Evolutionary conservation across 345 rosid genomes (phyloP), one percentile per base, ranked within the genome.

Genomic region (Carallia brachiata): DNA sequence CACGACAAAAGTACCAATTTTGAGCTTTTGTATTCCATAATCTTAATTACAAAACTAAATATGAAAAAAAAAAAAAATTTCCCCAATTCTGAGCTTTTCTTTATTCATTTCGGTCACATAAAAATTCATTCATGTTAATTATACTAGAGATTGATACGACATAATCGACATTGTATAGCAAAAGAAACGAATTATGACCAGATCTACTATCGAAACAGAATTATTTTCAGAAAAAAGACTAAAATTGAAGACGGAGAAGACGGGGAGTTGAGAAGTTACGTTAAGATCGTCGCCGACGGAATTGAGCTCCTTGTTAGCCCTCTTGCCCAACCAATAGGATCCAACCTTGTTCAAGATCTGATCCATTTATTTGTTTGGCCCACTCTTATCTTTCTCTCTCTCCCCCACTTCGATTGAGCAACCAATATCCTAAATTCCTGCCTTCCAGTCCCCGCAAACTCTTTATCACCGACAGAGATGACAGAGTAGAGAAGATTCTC

Each of bases 291-390:
- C 90, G 63, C 97, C 97, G 62, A 95, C 87, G 62, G 99, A 92
- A 77, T 69, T 78, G 71, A 95, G 34, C 85, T 89, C 93, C 86
- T 86, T 95, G 91, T 70, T 85, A 60, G 97, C 96, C 68, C 58
- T 87, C 76, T 79, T 65, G 37, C 93, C 85, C 13, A 92, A 52
- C 99, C 97, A 90, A 74, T 84, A 92, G 9, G 97, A 89, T 4
- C 99, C 98, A 3, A 92, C 90, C 81, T 90, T 95, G 93, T 83
- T 90, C 77, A 95, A 1, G 36, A 95, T 76, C 81, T 89, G 90
- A 90, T 95, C 99, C 99, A 95, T 90, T 23, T 31, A 56, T 31
- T n/a, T 13, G 8, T 31, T 23, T 1, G 10, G 23, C 8, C 6
- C 36, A 13, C 3, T 36, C 36, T 36, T 52, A 6, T 16, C 72